These are phyloP conservation scores for Sonneratia caseolaris DNA, from an alignment of 345 rosid genomes.

Conservation along the genomic window DNA sequence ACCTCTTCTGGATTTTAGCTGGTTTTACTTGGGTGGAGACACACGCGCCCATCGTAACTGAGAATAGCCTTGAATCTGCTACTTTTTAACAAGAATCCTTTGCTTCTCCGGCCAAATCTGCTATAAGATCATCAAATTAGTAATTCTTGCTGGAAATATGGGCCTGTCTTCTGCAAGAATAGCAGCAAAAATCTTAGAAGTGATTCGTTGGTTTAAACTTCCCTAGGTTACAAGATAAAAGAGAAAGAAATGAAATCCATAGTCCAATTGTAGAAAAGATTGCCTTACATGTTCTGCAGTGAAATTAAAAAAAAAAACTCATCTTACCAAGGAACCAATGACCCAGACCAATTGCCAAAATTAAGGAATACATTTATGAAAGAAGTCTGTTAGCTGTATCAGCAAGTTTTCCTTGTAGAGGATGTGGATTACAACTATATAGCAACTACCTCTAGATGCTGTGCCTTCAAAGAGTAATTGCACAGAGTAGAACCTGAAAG, in stretches of 20 bases:
- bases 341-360: too few species aligned
- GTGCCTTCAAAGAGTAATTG: not conserved
- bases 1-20: constrained; percentile 21
- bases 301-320: not conserved
- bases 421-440: too few species aligned
- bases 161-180: not conserved
- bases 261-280: not conserved
- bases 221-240: not conserved
- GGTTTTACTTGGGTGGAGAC: constrained; percentile 40
- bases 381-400: too few species aligned
- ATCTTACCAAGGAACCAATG: not conserved
- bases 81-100: not conserved
- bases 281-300: too few species aligned
- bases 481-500: not conserved
- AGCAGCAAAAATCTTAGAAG: not conserved
- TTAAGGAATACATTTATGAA: too few species aligned
- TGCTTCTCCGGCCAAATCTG: not conserved
- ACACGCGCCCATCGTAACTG: constrained; percentile 56
- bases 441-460: constrained; percentile 1
- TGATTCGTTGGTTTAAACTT: too few species aligned
- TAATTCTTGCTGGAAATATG: not conserved
- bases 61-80: not conserved
- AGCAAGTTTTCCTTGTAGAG: too few species aligned
- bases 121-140: not conserved
- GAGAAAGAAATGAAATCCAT: not conserved